A percentile compares a stretch with the other conserved stretches of the same genome.
Conservation (phyloP, 108 stramenopile genomes). For the Skeletonema marinoi region DNA sequence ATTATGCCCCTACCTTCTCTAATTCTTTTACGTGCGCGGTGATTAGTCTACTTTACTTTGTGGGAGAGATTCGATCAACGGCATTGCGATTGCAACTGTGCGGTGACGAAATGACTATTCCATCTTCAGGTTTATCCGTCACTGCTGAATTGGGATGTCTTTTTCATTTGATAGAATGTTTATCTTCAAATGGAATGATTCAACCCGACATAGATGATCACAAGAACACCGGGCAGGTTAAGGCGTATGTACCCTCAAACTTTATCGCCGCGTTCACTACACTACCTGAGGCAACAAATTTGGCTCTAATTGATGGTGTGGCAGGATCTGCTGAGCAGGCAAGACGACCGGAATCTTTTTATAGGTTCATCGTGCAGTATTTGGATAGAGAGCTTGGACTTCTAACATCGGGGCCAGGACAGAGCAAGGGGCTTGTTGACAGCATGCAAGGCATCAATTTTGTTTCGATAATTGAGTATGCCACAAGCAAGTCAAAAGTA, state of each 20-base stretch:
- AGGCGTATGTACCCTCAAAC: conserved; percentile 73
- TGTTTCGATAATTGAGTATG: conserved; percentile 72
- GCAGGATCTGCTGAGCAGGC: conserved; percentile 69
- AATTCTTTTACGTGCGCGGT: conserved; percentile 71
- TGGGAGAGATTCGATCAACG: conserved; percentile 59
- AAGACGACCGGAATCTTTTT: conserved; percentile 83
- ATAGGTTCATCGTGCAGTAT: conserved; percentile 81
- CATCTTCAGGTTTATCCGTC: conserved; percentile 24
- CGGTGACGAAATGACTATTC: conserved; percentile 21
- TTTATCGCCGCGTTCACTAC: conserved; percentile 66
- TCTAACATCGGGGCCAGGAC: neutral
- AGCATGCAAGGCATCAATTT: conserved; percentile 73
- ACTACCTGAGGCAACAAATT: conserved; percentile 76
- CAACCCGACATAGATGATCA: conserved; percentile 40
- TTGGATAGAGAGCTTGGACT: conserved; percentile 64
- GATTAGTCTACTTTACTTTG: conserved; percentile 71
- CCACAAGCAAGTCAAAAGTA: conserved; percentile 53
- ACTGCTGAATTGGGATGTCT: conserved; percentile 78
- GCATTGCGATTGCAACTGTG: conserved; percentile 53
- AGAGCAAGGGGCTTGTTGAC: conserved; percentile 50
- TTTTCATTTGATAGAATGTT: conserved; percentile 76
- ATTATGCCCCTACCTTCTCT: conserved; percentile 67
- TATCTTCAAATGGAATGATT: conserved; percentile 59
- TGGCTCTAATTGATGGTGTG: conserved; percentile 81
- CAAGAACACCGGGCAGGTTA: conserved; percentile 40